Evolutionary conservation across 164 flowering plant species (phyloP).

Genomic region (Kalanchoe fedtschenkoi): DNA sequence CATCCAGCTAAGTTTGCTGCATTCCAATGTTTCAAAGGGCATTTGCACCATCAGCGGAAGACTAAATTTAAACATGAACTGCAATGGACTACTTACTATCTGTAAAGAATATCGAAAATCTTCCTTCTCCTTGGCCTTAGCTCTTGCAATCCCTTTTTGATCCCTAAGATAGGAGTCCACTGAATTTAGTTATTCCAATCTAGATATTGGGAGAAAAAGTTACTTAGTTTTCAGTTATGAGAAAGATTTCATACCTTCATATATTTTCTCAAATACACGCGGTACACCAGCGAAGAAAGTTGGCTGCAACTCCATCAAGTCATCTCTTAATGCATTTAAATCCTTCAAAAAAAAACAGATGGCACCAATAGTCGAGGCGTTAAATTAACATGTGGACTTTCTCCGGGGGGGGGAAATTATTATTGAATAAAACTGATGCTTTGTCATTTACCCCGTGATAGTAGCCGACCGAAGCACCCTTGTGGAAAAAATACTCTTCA

Average conservation of each 20-base stretch:
- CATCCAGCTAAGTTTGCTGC: constrained; percentile 86
- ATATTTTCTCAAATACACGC: constrained; percentile 75
- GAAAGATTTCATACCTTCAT: constrained; percentile 48
- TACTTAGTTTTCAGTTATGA: neutral
- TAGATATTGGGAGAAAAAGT: neutral
- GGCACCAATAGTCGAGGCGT: no score
- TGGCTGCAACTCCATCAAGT: constrained; percentile 81
- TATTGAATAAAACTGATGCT: neutral
- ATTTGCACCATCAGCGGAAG: neutral
- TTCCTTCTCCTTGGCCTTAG: constrained; percentile 58
- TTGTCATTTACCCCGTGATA: constrained; percentile 72
- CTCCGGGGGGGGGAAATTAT: neutral
- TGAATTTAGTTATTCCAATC: neutral
- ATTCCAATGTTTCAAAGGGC: constrained; percentile 4
- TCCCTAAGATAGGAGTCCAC: constrained; percentile 36
- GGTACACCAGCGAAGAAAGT: constrained; percentile 93
- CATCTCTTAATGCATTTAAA: constrained; percentile 63
- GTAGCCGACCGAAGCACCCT: constrained; percentile 93
- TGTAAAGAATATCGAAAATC: constrained; percentile 56
- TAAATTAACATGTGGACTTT: neutral
- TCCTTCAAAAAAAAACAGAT: constrained; percentile 41
- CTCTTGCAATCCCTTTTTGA: constrained; percentile 48
- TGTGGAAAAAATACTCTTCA: constrained; percentile 83
- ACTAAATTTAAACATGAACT: neutral
- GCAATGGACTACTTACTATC: constrained; percentile 54